phyloP scores from a whole-genome alignment of 768 basidiomycete species.

The Cystofilobasidium ferigula region DNA sequence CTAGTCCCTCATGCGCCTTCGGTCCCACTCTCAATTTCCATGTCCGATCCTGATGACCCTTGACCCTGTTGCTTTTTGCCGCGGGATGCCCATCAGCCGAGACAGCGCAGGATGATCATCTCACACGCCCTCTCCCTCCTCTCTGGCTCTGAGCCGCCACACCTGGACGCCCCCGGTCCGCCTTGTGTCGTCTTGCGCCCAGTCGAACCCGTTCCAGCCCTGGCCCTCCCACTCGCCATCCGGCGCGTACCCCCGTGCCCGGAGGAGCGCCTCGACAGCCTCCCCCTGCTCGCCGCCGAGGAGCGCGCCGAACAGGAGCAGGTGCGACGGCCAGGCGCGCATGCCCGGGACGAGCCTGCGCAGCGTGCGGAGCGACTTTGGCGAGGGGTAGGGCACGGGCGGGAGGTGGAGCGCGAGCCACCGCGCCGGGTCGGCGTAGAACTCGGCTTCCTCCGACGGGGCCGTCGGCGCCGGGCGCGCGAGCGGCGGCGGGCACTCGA shows the following conservation, averaged over 20 bases:
- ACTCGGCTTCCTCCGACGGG: slow-evolving; percentile 50
- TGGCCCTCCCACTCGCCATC: slow-evolving; percentile 50
- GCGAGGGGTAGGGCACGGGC: slow-evolving; percentile 35
- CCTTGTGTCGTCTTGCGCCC: slow-evolving; percentile 57
- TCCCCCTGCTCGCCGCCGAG: slow-evolving; percentile 36
- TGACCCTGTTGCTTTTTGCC: too few species aligned
- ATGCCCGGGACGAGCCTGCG: slow-evolving; percentile 14
- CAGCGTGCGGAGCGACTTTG: slow-evolving; percentile 15
- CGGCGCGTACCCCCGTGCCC: slow-evolving; percentile 52
- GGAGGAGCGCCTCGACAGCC: slow-evolving; percentile 38
- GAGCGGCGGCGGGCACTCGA: slow-evolving; percentile 94
- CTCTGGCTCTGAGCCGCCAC: slow-evolving; percentile 43
- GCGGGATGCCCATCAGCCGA: too few species aligned
- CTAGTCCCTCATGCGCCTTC: too few species aligned
- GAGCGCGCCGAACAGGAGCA: slow-evolving; percentile 75
- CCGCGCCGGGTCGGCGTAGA: slow-evolving; percentile 57
- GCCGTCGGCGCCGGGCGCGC: slow-evolving; percentile 7
- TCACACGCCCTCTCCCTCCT: slow-evolving; percentile 18
- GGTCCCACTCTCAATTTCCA: too few species aligned
- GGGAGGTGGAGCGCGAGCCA: slow-evolving; percentile 67
- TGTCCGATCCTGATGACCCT: too few species aligned
- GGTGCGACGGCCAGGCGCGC: slow-evolving; percentile 69
- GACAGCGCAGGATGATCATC: too few species aligned
- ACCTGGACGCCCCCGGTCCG: slow-evolving; percentile 59
- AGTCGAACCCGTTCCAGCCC: slow-evolving; percentile 51